These are phyloP conservation scores for Fusarium foetens DNA, from an alignment of 2,329 filamentous ascomycete genomes.

Conservation along the genomic window DNA sequence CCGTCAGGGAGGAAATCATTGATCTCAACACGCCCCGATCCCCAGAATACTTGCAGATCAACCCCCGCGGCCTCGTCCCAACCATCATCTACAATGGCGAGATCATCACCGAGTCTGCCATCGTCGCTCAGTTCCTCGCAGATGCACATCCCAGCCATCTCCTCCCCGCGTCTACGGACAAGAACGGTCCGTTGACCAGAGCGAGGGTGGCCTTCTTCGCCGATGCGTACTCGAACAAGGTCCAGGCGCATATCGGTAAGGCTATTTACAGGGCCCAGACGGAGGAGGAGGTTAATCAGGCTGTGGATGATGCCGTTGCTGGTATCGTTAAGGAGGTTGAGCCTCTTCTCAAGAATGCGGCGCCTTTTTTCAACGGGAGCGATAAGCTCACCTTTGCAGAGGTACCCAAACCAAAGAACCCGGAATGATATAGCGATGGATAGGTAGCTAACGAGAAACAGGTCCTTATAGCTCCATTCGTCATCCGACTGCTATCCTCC, in stretches of 20 bases:
- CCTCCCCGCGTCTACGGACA: slow-evolving; percentile 63
- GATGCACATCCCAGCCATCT: slow-evolving; percentile 77
- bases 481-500: slow-evolving; percentile 68
- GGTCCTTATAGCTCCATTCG: slow-evolving; percentile 73
- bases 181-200: slow-evolving; percentile 67
- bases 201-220: slow-evolving; percentile 78
- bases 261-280: slow-evolving; percentile 56
- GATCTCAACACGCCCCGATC: slow-evolving; percentile 76
- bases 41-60: slow-evolving; percentile 78
- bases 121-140: slow-evolving; percentile 77
- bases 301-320: slow-evolving; percentile 62
- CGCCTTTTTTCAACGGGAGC: slow-evolving; percentile 72
- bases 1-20: slow-evolving; percentile 77
- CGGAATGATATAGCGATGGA: background rate
- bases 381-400: slow-evolving; percentile 77
- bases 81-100: slow-evolving; percentile 72
- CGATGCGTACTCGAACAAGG: slow-evolving; percentile 72
- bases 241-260: slow-evolving; percentile 59
- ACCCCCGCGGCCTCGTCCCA: slow-evolving; percentile 83
- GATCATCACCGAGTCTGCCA: slow-evolving; percentile 77
- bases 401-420: slow-evolving; percentile 56
- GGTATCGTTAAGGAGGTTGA: slow-evolving; percentile 76
- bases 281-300: slow-evolving; percentile 60
- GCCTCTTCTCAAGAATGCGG: slow-evolving; percentile 67
- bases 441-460: slow-evolving; percentile 42